Base-by-base conservation (phyloP, 306 rosid species). In the Cajanus cajan region DNA sequence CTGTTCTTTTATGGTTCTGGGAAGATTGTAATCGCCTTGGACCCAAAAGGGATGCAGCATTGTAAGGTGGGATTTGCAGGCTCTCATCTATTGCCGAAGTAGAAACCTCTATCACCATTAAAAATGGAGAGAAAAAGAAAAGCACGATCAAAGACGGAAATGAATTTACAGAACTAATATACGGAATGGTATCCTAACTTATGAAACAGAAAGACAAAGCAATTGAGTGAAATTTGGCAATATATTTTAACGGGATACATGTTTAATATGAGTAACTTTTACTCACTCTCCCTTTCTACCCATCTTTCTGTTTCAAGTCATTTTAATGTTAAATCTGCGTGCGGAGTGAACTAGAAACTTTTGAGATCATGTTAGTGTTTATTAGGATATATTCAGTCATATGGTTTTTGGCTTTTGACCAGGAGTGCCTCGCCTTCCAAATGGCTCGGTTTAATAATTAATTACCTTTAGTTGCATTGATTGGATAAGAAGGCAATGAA, bases 21-120 rank as follows among this genome's bases (percentile, higher is more conserved):
- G 87, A 82, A 85, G 94, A 87, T 39, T 39, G 44, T 69, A 81
- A 40, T 51, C 84, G 87, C 86, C 86, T 91, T 69, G 95, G 87
- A 80, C 83, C 83, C 71, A 81, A 70, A 72, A 76, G 78, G 19
- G 94, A 88, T 84, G 87, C 66, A 81, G 91, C 82, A 73, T 82
- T 87, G 58, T 88, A 76, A 73, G 87, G 75, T 78, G 91, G 77
- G 43, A 76, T 78, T 79, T 78, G 83, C 6, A 86, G 86, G 86
- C 87, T 90, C 55, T 84, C 90, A 84, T 81, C 88, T 78, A 62
- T 39, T 48, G 89, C 69, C 5, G 79, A 67, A 41, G 90, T 68
- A 73, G 81, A 70, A 40, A 74, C 68, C 10, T 82, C 97, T 87
- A 66, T 58, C 59, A 39, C 11, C 67, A 78, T 66, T 58, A 75